Percentiles rank a stretch among this genome's conserved stretches.
phyloP scores from a whole-genome alignment of 805 yeast species.

The Saturnispora silvae region DNA sequence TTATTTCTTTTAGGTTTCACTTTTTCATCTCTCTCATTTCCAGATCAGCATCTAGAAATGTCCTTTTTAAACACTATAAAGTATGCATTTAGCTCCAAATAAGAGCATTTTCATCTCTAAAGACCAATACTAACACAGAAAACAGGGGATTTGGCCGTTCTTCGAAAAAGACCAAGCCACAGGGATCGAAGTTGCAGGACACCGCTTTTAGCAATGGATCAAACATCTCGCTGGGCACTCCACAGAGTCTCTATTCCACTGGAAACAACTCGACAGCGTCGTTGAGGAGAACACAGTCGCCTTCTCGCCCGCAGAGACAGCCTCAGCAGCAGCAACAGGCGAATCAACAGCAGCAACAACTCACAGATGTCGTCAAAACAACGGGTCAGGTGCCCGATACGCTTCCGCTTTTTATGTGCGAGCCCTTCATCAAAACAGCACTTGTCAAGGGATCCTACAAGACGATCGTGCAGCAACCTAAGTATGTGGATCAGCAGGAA shows the following conservation, averaged over 20 bases:
- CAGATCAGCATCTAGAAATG: slow-evolving; percentile 15
- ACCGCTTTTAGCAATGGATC: slow-evolving; percentile 14
- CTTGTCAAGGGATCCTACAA: slow-evolving; percentile 93
- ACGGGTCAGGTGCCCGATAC: slow-evolving; percentile 16
- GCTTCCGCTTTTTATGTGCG: slow-evolving; percentile 68
- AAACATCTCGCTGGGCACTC: slow-evolving; percentile 11
- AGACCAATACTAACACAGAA: slow-evolving; percentile 4
- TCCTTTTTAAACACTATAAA: slow-evolving; percentile 31
- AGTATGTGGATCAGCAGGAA: slow-evolving; percentile 87
- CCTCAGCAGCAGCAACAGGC: slow-evolving; percentile 12
- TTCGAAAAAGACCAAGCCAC: slow-evolving; percentile 24
- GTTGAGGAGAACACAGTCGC: slow-evolving; percentile 36
- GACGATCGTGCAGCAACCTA: slow-evolving; percentile 90
- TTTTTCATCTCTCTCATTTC: background rate
- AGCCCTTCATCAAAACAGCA: slow-evolving; percentile 89
- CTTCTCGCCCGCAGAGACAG: slow-evolving; percentile 32
- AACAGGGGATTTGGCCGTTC: slow-evolving; percentile 51
- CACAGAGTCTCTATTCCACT: slow-evolving; percentile 24
- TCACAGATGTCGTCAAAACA: slow-evolving; percentile 21
- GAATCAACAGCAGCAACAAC: slow-evolving; percentile 9
- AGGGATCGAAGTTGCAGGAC: slow-evolving; percentile 14
- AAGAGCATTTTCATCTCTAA: background rate
- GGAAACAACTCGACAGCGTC: slow-evolving; percentile 38
- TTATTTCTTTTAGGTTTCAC: background rate
- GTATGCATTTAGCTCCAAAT: slow-evolving; percentile 16